Evolutionary conservation across 345 rosid genomes (phyloP).

Genomic region (Toxicodendron radicans): DNA sequence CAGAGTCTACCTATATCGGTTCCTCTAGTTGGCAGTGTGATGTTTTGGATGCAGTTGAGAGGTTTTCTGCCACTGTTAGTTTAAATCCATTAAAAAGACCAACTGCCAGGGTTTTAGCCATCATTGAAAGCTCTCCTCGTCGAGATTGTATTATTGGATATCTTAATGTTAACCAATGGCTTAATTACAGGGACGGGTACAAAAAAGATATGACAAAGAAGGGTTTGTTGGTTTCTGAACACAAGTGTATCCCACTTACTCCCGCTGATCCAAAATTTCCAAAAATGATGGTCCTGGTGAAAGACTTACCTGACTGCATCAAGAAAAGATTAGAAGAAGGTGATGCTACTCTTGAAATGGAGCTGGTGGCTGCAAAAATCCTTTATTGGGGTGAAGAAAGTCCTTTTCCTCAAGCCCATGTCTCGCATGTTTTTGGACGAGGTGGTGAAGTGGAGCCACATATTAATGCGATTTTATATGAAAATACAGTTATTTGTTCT

Average conservation of each 20-base stretch:
- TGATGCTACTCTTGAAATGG: constrained; percentile 63
- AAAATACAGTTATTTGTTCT: constrained; percentile 59
- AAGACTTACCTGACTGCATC: constrained; percentile 58
- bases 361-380: constrained; percentile 73
- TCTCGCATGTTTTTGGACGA: constrained; percentile 62
- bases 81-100: constrained; percentile 72
- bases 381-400: constrained; percentile 69
- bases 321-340: constrained; percentile 60
- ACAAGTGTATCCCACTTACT: constrained; percentile 48
- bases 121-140: constrained; percentile 59
- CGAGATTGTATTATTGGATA: constrained; percentile 73
- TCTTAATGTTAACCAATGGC: constrained; percentile 67
- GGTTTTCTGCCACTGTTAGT: constrained; percentile 52
- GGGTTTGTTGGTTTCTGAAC: constrained; percentile 33
- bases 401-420: constrained; percentile 52
- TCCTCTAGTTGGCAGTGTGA: constrained; percentile 32
- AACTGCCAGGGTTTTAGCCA: constrained; percentile 76
- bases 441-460: constrained; percentile 69
- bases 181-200: constrained; percentile 37
- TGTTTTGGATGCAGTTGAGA: constrained; percentile 41
- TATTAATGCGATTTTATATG: constrained; percentile 65
- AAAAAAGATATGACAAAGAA: constrained; percentile 40
- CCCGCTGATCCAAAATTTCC: constrained; percentile 78
- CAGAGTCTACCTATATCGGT: constrained; percentile 27
- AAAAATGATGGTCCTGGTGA: constrained; percentile 56